Evolutionary conservation across 2,329 filamentous ascomycete genomes (phyloP), one percentile per base, ranked within the genome.

Genomic region (Daldinia sp.): DNA sequence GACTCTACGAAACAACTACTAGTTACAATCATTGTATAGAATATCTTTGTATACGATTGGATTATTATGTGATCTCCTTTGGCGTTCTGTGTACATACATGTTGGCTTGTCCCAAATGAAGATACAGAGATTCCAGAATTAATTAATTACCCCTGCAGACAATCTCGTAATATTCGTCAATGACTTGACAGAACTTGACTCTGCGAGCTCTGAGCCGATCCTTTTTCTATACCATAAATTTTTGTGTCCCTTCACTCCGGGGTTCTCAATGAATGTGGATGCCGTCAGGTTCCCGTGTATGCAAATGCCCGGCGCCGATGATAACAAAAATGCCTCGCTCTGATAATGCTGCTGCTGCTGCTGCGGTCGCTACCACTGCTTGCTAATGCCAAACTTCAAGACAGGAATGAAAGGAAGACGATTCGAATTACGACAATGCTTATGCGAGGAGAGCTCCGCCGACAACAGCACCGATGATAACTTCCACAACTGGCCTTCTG

Each of bases 181-280:
- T 44, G 35, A 15, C 41, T n/a, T 51, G 26, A 26, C 28, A 51
- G 26, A 51, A 51, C 13, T 51, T 30, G 15, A 13, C 42, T 28
- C 50, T 60, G 44, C 59, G 18, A 60, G 59, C 35, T 39, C 41
- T 53, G 23, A 64, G 50, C 37, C 41, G 33, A 53, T 58, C 53
- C 48, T 70, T 71, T 72, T 37, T 73, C 69, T 72, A 72, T 73
- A 28, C 70, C 67, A 55, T 50, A 18, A 18, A 1, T 51, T 33
- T 51, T 26, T 30, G 10, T 48, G 12, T 50, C 33, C 26, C 15
- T 57, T 58, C 50, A 46, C 70, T 58, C 46, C 37, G 28, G 50
- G 50, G 44, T 26, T 65, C 46, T 50, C 68, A 75, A 76, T 70
- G 74, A 76, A 68, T 72, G 73, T 74, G 72, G 53, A 71, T 75